Evolutionary conservation across 371 early-diverging fungal species (phyloP).

Genomic region (Saksenaea vasiformis): DNA sequence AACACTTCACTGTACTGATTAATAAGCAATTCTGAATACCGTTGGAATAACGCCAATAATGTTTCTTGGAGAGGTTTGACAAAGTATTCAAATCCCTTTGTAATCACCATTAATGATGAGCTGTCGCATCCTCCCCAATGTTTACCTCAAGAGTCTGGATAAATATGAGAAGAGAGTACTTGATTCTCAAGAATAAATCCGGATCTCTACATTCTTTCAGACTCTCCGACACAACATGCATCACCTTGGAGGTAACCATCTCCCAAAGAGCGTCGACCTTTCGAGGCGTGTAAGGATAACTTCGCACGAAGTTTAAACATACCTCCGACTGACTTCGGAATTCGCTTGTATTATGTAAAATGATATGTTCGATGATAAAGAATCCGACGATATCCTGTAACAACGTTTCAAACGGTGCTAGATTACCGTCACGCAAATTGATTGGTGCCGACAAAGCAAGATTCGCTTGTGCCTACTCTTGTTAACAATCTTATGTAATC

Average conservation of each 20-base stretch:
- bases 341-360: slow-evolving; percentile 86
- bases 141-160: slow-evolving; percentile 88
- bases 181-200: slow-evolving; percentile 77
- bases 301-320: slow-evolving; percentile 6
- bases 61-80: slow-evolving; percentile 57
- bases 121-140: neutral
- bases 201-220: slow-evolving; percentile 79
- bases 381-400: slow-evolving; percentile 93
- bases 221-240: slow-evolving; percentile 76
- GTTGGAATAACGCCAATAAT: slow-evolving; percentile 75
- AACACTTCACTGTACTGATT: slow-evolving; percentile 69
- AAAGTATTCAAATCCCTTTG: slow-evolving; percentile 49
- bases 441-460: slow-evolving; percentile 66
- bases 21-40: slow-evolving; percentile 81
- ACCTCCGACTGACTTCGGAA: slow-evolving; percentile 89
- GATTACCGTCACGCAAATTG: slow-evolving; percentile 63
- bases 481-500: slow-evolving; percentile 12
- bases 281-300: neutral
- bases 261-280: slow-evolving; percentile 91
- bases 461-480: slow-evolving; percentile 70
- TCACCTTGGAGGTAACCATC: slow-evolving; percentile 76
- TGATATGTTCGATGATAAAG: slow-evolving; percentile 91
- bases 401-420: slow-evolving; percentile 71
- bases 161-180: slow-evolving; percentile 75
- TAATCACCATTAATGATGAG: neutral